phyloP scores from a whole-genome alignment of 352 stramenopile genomes.

The Globisporangium solare region DNA sequence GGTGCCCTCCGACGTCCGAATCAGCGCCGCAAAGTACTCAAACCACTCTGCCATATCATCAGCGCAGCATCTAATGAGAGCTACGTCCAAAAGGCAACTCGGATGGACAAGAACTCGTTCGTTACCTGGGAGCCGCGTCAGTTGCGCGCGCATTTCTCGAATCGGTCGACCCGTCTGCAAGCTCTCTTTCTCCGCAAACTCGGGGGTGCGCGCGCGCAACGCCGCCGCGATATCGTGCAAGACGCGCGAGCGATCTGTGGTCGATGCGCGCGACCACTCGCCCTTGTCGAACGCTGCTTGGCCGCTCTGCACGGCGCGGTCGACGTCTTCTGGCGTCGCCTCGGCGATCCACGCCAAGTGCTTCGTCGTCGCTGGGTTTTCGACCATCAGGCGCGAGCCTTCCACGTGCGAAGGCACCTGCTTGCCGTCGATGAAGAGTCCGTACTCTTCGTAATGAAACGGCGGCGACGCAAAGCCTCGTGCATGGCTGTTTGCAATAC shows the following conservation, averaged over 20 bases:
- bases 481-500: conserved; percentile 1
- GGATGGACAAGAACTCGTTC: not conserved
- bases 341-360: conserved; percentile 29
- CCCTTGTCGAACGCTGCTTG: conserved; percentile 29
- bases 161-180: conserved; percentile 59
- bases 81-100: not conserved
- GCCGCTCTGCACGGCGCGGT: conserved; percentile 26
- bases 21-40: conserved; percentile 78
- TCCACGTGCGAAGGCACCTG: conserved; percentile 25
- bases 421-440: conserved; percentile 39
- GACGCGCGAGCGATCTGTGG: conserved; percentile 29
- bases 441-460: conserved; percentile 32
- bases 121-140: conserved; percentile 35
- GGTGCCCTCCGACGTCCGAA: conserved; percentile 58
- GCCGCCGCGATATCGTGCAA: conserved; percentile 35
- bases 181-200: conserved; percentile 56
- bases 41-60: conserved; percentile 52
- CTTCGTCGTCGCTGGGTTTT: conserved; percentile 49
- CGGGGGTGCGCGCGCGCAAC: conserved; percentile 29
- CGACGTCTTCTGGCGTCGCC: conserved; percentile 30
- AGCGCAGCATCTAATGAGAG: not conserved
- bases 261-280: conserved; percentile 25
- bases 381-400: conserved; percentile 21
- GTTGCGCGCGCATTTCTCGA: conserved; percentile 50
- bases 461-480: not conserved